These are phyloP conservation scores for Ganoderma resinaceum DNA, from an alignment of 1,284 basidiomycete species.

Conservation along the genomic window DNA sequence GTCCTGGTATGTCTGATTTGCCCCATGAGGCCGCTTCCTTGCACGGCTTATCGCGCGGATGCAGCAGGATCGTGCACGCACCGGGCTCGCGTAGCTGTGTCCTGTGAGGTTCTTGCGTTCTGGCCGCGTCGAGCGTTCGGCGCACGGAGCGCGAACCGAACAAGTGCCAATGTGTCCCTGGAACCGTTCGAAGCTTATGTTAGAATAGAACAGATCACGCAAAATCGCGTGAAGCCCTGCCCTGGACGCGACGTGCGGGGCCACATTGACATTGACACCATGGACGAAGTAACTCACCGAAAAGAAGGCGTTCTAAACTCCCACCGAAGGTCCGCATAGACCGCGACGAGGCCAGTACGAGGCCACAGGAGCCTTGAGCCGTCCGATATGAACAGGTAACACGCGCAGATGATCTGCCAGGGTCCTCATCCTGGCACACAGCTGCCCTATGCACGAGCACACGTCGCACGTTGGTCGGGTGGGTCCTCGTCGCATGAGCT, in stretches of 20 bases:
- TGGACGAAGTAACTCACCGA: neutral
- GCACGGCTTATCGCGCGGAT: constrained; percentile 17
- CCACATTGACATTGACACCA: neutral
- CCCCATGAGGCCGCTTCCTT: neutral
- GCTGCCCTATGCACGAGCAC: neutral
- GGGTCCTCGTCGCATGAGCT: constrained; percentile 2
- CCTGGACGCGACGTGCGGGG: neutral
- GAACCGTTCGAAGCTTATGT: neutral
- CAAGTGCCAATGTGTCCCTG: constrained; percentile 2
- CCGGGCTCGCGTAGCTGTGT: neutral
- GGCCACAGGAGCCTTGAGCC: constrained; percentile 9
- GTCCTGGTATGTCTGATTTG: constrained; percentile 13
- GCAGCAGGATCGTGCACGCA: constrained; percentile 1
- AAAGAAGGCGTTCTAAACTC: neutral
- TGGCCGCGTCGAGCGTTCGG: constrained; percentile 14
- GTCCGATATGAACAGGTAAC: constrained; percentile 2
- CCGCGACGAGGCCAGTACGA: constrained; percentile 3
- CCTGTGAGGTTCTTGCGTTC: neutral
- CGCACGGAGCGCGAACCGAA: constrained; percentile 18
- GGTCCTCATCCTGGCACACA: neutral
- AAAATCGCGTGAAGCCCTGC: neutral
- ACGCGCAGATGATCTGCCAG: neutral
- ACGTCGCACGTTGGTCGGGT: constrained; percentile 20
- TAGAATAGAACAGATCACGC: neutral
- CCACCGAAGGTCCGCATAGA: neutral